Base-by-base conservation (phyloP, 164 flowering plant genomes). In the Brasenia schreberi region DNA sequence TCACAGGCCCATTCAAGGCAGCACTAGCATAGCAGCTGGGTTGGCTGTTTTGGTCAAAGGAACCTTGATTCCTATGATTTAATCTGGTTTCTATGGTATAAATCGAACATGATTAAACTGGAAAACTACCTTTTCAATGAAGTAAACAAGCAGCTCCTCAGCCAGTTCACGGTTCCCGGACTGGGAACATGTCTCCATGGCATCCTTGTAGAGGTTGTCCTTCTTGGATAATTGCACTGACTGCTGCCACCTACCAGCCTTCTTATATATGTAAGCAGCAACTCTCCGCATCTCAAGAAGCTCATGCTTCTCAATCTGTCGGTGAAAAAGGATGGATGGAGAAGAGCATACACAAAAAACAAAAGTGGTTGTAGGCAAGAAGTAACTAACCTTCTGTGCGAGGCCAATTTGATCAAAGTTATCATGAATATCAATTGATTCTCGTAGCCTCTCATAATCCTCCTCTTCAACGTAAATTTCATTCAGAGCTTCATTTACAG, bases 221-320 rank as follows among this genome's bases (percentile, higher is more conserved):
- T 95, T 95, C 89, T 95, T 95, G 18, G 99, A 95, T 81, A 95
- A 68, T 11, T 90, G 89, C 77, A 95, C 92, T 18, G 99, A 95
- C 67, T 88, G 96, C 87, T 88, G 92, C 99, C 99, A 95, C 68
- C 99, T 79, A 39, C 97, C 96, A 0, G 97, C 97, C 74, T 92
- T 95, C 76, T 95, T 95, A 76, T 95, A 95, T 52, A 95, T 95
- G 67, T 95, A 92, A 17, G 97, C 96, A 62, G 99, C 97, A 71
- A 95, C 89, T 53, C 99, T 89, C 72, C 99, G 90, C 99, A 95
- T 95, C 75, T 95, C 99, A 67, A 95, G 89, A 62, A 95, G 97
- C 79, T 95, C 99, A 62, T 95, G 99, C 71, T 92, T 95, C 86
- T 92, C 99, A 80, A 95, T 83, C 99, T 95, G 91, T 63, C 66